phyloP scores from a whole-genome alignment of 257 asterid genomes.

The Primulina huaijiensis region DNA sequence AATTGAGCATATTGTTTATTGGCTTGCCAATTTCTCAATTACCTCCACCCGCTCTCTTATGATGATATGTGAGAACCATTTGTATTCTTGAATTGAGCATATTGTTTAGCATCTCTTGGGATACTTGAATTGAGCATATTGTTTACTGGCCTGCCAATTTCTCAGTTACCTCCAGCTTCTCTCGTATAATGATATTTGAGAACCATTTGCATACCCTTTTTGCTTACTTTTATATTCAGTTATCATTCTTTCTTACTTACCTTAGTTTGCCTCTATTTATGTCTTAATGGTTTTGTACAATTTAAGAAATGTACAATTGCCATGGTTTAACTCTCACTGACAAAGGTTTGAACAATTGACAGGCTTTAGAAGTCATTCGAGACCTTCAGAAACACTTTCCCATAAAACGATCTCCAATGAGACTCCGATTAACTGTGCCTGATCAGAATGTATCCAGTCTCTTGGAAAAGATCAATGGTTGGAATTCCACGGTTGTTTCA shows the following conservation, averaged over 20 bases:
- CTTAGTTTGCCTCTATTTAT: neutral
- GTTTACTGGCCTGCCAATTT: slow-evolving; percentile 1
- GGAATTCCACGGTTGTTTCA: slow-evolving; percentile 59
- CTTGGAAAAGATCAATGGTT: slow-evolving; percentile 57
- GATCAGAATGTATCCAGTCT: slow-evolving; percentile 42
- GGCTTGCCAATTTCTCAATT: neutral
- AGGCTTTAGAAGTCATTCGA: slow-evolving; percentile 92
- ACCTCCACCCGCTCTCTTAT: neutral
- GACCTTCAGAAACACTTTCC: slow-evolving; percentile 93
- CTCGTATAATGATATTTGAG: neutral
- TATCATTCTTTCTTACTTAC: neutral
- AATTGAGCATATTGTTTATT: slow-evolving; percentile 6
- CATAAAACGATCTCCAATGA: slow-evolving; percentile 87
- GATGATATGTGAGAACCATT: too few relatives aligned
- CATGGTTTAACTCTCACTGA: slow-evolving; percentile 5
- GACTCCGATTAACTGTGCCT: slow-evolving; percentile 60
- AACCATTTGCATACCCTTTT: neutral
- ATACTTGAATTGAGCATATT: slow-evolving; percentile 8
- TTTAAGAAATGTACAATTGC: neutral
- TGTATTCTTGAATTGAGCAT: too few relatives aligned
- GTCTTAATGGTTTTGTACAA: neutral
- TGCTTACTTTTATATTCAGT: neutral
- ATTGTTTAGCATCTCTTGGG: too few relatives aligned
- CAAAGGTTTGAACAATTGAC: slow-evolving; percentile 22
- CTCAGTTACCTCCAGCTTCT: neutral